Base-by-base conservation (phyloP, 139 green algal genomes). In the Coelastrella sp. region DNA sequence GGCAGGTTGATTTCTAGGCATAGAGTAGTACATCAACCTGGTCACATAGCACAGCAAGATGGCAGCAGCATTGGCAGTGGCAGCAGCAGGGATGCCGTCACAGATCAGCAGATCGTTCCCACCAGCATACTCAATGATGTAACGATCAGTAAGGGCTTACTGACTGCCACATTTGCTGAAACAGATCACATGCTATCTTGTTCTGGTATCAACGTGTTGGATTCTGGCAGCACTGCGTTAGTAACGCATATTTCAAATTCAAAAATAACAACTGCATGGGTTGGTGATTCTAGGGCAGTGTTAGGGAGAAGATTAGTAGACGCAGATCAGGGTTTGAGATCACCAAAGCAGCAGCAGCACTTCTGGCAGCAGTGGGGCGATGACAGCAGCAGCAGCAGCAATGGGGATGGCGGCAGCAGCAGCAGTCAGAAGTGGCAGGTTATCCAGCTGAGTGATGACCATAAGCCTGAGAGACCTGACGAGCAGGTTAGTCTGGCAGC, bases 391-490 rank as follows among this genome's bases (percentile, higher is more conserved):
- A 76, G n/a, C n/a, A n/a, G n/a, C n/a, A n/a, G n/a, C n/a, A n/a
- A n/a, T n/a, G n/a, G n/a, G n/a, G n/a, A n/a, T n/a, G n/a, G n/a
- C n/a, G n/a, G 22, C 22, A 22, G 17, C 68, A 76, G 68, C 68
- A 76, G 68, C 68, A 23, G 68, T 32, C 14, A 23, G 68, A 76
- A 76, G 68, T 76, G 68, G 68, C 68, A 76, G 68, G 89, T 80
- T 3, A 47, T 83, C 17, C 90, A 73, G 64, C 83, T 93, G 65
- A 90, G 74, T 54, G 77, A 86, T 20, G 93, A 95, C 71, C 93
- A 95, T 80, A 95, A 95, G 77, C 93, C 93, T 60, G 93, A 95
- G 57, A 22, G 65, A 16, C 90, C 88, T 3, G 91, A 74, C 22
- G 93, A 95, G 88, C 47, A 90, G 74, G 86, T 90, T 66, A 32